Percentiles rank a stretch among this genome's conserved stretches.
phyloP scores from a whole-genome alignment of 768 basidiomycete species.

The Leccinum aurantiacum region DNA sequence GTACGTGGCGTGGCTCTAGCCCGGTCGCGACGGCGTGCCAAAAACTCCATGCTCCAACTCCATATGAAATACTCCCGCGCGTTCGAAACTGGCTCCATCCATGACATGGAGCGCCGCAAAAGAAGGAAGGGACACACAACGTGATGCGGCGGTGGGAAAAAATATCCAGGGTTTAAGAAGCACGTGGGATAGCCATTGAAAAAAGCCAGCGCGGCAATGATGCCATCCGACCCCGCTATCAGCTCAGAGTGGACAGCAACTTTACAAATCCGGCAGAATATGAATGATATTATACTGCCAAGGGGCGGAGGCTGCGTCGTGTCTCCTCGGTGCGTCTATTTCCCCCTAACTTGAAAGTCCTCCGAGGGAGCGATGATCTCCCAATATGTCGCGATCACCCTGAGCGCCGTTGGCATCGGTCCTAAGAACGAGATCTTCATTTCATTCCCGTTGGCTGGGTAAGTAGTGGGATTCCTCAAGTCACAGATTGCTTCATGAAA shows the following conservation, averaged over 20 bases:
- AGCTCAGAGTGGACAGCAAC: neutral
- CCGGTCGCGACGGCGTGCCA: neutral
- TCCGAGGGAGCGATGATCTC: neutral
- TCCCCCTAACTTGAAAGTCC: neutral
- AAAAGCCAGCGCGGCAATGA: neutral
- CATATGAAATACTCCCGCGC: neutral
- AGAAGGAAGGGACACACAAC: too few relatives aligned
- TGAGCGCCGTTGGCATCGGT: neutral
- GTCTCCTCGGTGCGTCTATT: neutral
- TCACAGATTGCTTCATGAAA: neutral
- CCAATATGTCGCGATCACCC: neutral
- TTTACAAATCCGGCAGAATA: neutral
- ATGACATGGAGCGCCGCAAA: slow-evolving; percentile 4
- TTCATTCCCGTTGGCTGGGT: neutral
- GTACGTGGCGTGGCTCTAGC: neutral
- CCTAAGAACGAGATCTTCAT: neutral
- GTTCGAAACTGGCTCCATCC: neutral
- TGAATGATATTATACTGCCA: neutral
- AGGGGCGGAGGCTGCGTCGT: neutral
- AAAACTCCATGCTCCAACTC: neutral
- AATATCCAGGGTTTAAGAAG: neutral
- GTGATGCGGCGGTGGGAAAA: neutral
- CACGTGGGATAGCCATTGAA: neutral
- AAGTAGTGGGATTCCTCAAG: neutral
- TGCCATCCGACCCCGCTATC: neutral